These are phyloP conservation scores for Clarireedia hainanense DNA, from an alignment of 2,329 filamentous ascomycete genomes.

Conservation along the genomic window DNA sequence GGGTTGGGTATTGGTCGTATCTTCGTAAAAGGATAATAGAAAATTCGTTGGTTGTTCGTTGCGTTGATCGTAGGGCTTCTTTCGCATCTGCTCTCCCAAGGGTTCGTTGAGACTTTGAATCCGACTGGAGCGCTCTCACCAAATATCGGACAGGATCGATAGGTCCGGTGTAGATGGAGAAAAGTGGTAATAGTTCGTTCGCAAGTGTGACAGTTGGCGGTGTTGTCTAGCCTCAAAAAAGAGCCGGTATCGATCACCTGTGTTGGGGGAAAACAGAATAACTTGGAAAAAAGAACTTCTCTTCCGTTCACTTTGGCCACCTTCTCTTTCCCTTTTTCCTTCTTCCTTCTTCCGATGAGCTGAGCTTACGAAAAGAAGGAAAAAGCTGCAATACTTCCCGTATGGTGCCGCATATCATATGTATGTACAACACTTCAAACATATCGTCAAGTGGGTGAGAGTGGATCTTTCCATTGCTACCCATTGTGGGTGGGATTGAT, in stretches of 20 bases:
- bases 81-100: too few species aligned
- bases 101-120: neutral
- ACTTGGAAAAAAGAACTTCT: too few species aligned
- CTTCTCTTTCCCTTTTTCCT: neutral
- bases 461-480: neutral
- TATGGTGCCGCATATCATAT: neutral
- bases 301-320: neutral
- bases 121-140: neutral
- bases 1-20: too few species aligned
- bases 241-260: neutral
- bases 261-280: neutral
- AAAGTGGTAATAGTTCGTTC: too few species aligned
- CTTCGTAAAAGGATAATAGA: too few species aligned
- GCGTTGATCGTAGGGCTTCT: neutral
- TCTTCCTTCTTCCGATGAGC: neutral
- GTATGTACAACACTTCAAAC: slow-evolving; percentile 5
- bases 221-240: neutral
- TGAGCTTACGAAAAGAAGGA: neutral
- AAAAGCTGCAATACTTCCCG: neutral
- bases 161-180: too few species aligned
- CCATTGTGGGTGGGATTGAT: neutral
- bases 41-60: neutral
- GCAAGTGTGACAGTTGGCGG: neutral
- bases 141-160: neutral
- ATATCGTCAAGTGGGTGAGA: too few species aligned